Conservation (phyloP, 164 flowering plant genomes). For the Kingdonia uniflora region DNA sequence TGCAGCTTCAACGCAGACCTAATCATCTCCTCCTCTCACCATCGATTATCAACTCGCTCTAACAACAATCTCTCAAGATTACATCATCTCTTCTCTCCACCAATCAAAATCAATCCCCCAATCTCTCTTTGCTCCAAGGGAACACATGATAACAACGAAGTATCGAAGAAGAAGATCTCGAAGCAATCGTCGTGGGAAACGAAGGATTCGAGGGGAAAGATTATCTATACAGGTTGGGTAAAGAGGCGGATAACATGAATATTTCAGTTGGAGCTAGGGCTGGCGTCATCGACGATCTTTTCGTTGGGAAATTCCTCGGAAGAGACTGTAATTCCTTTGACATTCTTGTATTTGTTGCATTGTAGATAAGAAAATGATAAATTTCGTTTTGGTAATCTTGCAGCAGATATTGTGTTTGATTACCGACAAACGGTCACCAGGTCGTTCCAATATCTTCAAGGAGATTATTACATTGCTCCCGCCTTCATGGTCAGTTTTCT, state of each 20-base stretch:
- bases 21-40: too few species aligned
- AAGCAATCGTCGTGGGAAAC: constrained; percentile 91
- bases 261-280: constrained; percentile 77
- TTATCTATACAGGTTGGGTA: constrained; percentile 73
- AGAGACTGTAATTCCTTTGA: constrained; percentile 50
- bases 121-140: constrained; percentile 8
- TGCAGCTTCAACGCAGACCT: constrained; percentile 6
- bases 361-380: background rate
- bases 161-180: constrained; percentile 34
- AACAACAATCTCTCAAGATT: background rate
- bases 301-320: constrained; percentile 81
- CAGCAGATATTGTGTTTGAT: constrained; percentile 96
- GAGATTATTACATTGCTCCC: constrained; percentile 93
- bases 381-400: constrained; percentile 7
- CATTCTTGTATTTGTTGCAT: background rate
- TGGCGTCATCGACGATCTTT: constrained; percentile 79
- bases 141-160: background rate
- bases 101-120: background rate
- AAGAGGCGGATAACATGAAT: constrained; percentile 82
- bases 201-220: constrained; percentile 73
- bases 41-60: too few species aligned
- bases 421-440: constrained; percentile 85
- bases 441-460: constrained; percentile 82
- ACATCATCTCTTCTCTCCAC: constrained; percentile 4
- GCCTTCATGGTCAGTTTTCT: constrained; percentile 52